Conservation (phyloP, 306 rosid genomes). For the Erythrophleum fordii region DNA sequence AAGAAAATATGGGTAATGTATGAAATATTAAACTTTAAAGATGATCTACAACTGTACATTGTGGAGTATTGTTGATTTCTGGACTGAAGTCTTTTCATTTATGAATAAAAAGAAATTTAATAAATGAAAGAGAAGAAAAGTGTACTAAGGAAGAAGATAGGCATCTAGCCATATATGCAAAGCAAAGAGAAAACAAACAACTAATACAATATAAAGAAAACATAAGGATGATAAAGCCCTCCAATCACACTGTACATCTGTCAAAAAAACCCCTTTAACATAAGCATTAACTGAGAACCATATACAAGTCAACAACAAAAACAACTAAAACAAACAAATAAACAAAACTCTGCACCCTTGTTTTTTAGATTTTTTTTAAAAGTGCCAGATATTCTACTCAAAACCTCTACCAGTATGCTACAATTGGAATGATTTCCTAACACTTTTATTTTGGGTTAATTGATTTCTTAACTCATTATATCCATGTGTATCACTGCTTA, state of each 20-base stretch:
- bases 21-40: background rate
- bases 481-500: background rate
- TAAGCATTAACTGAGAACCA: background rate
- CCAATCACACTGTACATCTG: background rate
- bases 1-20: background rate
- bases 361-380: too few relatives aligned
- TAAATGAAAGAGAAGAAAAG: background rate
- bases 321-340: too few relatives aligned
- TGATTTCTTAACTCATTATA: constrained; percentile 26
- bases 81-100: background rate
- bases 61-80: background rate
- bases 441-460: too few relatives aligned
- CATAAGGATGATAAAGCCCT: background rate
- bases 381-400: background rate
- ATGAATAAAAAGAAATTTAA: background rate
- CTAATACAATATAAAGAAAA: background rate
- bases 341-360: background rate
- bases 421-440: background rate
- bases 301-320: background rate
- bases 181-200: background rate
- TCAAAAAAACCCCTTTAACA: background rate
- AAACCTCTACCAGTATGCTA: constrained; percentile 27
- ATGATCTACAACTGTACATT: background rate
- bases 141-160: background rate
- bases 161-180: background rate